phyloP scores from a whole-genome alignment of 2,329 filamentous ascomycete species.

The Juglanconis oblonga region DNA sequence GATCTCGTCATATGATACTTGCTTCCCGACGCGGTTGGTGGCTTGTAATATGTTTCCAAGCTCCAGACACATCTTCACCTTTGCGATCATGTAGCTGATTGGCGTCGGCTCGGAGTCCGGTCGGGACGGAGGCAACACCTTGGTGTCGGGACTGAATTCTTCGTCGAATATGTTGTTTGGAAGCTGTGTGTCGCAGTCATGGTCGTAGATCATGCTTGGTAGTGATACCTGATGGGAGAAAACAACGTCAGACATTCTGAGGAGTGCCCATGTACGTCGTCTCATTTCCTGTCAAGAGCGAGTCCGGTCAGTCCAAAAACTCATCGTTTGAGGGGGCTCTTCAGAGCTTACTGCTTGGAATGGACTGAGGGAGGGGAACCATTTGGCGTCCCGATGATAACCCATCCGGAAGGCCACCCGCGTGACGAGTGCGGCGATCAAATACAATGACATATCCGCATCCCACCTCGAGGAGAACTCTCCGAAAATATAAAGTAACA shows the following conservation, averaged over 20 bases:
- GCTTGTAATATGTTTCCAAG: constrained; percentile 71
- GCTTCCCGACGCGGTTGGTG: constrained; percentile 53
- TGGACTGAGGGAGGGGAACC: constrained; percentile 67
- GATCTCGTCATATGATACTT: constrained; percentile 62
- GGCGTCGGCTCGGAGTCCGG: constrained; percentile 70
- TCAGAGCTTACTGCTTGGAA: constrained; percentile 62
- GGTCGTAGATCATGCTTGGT: constrained; percentile 67
- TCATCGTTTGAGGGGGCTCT: neutral
- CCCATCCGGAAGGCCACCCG: constrained; percentile 66
- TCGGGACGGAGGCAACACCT: constrained; percentile 63
- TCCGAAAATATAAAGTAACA: constrained; percentile 72
- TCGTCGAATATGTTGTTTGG: constrained; percentile 80
- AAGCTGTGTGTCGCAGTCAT: constrained; percentile 72
- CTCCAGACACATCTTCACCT: constrained; percentile 64
- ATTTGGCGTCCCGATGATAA: constrained; percentile 74
- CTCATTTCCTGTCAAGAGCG: constrained; percentile 59
- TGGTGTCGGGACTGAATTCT: constrained; percentile 69
- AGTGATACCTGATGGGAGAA: constrained; percentile 73
- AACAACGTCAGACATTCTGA: constrained; percentile 71
- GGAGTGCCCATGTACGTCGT: constrained; percentile 64
- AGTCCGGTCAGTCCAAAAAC: neutral
- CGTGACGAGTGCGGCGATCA: constrained; percentile 54
- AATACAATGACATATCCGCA: constrained; percentile 65
- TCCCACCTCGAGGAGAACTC: constrained; percentile 73
- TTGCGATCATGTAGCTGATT: constrained; percentile 75